Base-by-base conservation (phyloP, 1,139 yeast genomes). In the Yamadazyma blattariae region DNA sequence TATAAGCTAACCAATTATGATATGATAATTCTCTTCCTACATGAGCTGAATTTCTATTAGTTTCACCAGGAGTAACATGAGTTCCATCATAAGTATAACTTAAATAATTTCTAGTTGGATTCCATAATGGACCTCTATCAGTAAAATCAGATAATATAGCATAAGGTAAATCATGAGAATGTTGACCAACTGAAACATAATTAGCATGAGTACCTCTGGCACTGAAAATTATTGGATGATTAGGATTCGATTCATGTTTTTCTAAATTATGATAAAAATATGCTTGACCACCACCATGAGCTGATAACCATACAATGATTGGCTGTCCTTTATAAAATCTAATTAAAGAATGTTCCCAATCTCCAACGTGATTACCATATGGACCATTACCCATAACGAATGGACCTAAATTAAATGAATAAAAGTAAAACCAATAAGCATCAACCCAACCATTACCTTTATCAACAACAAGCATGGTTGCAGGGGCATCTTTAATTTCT, bases 341-440 rank as follows among this genome's bases (percentile, higher is more conserved):
- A 10, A 89, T 94, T 27, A 92, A 63, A 3, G 95, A 80, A 57
- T 92, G 98, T 51, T 92, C 98, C 98, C 98, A 92, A 62, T 92
- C 98, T 5, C 97, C 98, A 22, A 92, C 80, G 52, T 92, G 98
- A 54, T 90, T 86, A 0, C 98, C 98, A 64, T 84, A 92, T 0
- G 98, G 98, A 0, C 98, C 98, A 27, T 79, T 76, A 3, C 97
- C 97, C 97, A 90, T 90, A 11, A 92, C 97, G 60, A 81, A 92
- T 0, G 98, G 97, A 0, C 98, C 98, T 48, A 87, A 66, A 53
- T 92, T 92, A 64, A 90, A 92, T 1, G 96, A 85, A 55, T 92
- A 92, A 54, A 92, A 92, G 57, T 87, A 90, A 57, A 92, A 92
- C 97, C 97, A 92, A 54, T 77, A 92, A 0, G 97, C 89, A 57